These are phyloP conservation scores for Mrakia hoshinonis DNA, from an alignment of 768 basidiomycete genomes.

Conservation along the genomic window DNA sequence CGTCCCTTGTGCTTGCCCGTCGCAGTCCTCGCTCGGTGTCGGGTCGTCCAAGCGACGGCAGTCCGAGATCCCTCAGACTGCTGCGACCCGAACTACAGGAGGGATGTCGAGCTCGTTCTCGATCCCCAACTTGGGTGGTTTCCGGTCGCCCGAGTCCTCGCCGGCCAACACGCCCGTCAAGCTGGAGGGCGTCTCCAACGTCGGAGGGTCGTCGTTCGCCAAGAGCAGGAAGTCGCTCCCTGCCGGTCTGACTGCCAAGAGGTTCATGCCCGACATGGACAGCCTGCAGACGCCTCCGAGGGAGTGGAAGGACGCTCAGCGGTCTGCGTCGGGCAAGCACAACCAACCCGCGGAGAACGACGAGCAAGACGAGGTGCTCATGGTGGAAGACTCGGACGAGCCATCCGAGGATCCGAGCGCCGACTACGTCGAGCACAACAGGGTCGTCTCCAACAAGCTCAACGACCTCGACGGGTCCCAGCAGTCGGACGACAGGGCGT, in stretches of 20 bases:
- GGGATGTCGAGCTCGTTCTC: conserved; percentile 7
- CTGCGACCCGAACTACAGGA: neutral
- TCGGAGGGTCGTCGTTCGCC: neutral
- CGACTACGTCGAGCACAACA: conserved; percentile 17
- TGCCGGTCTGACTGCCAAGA: conserved; percentile 11
- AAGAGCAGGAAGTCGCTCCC: conserved; percentile 24
- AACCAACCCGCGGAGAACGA: conserved; percentile 4
- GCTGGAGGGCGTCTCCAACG: neutral
- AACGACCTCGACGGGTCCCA: neutral
- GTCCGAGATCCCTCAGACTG: conserved; percentile 16
- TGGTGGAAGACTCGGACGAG: conserved; percentile 9
- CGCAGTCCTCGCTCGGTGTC: conserved; percentile 23
- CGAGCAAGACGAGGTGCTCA: conserved; percentile 17
- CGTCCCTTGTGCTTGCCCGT: neutral
- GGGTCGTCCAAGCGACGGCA: conserved; percentile 18
- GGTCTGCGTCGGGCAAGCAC: neutral
- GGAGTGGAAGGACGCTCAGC: conserved; percentile 24
- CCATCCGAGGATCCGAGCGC: neutral
- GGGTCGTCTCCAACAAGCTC: conserved; percentile 19
- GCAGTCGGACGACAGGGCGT: neutral
- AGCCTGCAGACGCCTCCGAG: conserved; percentile 6
- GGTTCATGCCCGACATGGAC: conserved; percentile 20
- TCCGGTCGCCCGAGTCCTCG: conserved; percentile 6
- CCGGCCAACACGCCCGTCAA: conserved; percentile 9
- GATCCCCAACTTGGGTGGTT: conserved; percentile 6